Conservation (phyloP, 106 monocot genomes). For the Iris macrosiphon region DNA sequence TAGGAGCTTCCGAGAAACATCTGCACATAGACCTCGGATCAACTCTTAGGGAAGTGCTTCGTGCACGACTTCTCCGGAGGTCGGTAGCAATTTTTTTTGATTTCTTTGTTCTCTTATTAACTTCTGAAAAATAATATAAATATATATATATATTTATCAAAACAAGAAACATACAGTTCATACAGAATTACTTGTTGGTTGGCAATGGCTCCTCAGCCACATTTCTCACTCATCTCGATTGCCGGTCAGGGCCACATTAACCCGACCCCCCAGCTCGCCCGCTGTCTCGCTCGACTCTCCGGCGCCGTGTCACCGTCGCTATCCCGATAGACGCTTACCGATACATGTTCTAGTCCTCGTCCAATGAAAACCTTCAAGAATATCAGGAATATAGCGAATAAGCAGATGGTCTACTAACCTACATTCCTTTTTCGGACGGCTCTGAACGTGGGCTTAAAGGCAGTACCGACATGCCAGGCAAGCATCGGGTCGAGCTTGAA, state of each 20-base stretch:
- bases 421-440: constrained; percentile 57
- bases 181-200: too few species aligned
- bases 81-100: too few species aligned
- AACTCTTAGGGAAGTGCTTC: too few species aligned
- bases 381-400: background rate
- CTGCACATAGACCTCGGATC: too few species aligned
- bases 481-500: constrained; percentile 11
- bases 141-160: too few species aligned
- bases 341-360: constrained; percentile 35
- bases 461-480: background rate
- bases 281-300: constrained; percentile 22
- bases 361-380: background rate
- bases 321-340: constrained; percentile 36
- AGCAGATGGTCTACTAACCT: constrained; percentile 26
- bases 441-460: constrained; percentile 9
- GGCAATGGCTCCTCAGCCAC: constrained; percentile 13
- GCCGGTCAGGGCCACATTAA: constrained; percentile 48
- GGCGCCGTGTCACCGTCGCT: constrained; percentile 50
- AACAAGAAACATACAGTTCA: too few species aligned
- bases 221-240: constrained; percentile 36
- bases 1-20: too few species aligned
- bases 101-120: too few species aligned
- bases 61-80: too few species aligned
- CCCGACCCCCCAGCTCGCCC: constrained; percentile 39
- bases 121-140: too few species aligned